Conservation (phyloP, 805 yeast species). For the Wickerhamiella vanderwaltii region DNA sequence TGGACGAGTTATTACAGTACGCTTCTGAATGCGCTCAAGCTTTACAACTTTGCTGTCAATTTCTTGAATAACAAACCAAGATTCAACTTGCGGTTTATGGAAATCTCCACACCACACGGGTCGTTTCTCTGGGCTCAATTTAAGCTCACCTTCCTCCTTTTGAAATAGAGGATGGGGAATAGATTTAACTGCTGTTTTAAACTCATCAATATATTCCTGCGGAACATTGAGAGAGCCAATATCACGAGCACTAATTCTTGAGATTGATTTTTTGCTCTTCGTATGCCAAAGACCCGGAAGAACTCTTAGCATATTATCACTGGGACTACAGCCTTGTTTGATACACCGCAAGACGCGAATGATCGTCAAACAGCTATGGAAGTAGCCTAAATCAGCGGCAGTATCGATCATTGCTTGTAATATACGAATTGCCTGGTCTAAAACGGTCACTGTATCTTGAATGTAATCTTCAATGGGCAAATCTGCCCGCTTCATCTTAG, state of each 20-base stretch:
- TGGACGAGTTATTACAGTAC: slow-evolving; percentile 17
- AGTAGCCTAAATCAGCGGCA: slow-evolving; percentile 69
- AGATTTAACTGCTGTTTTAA: slow-evolving; percentile 40
- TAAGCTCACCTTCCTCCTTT: slow-evolving; percentile 12
- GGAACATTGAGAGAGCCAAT: slow-evolving; percentile 34
- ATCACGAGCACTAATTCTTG: slow-evolving; percentile 27
- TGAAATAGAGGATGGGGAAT: slow-evolving; percentile 47
- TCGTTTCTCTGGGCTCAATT: slow-evolving; percentile 29
- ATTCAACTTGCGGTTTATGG: slow-evolving; percentile 83
- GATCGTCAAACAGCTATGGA: slow-evolving; percentile 47
- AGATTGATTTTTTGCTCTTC: slow-evolving; percentile 14
- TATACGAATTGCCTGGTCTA: slow-evolving; percentile 90
- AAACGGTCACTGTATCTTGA: slow-evolving; percentile 84
- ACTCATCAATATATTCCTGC: slow-evolving; percentile 35
- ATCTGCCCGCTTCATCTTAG: slow-evolving; percentile 56
- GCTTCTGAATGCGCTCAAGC: slow-evolving; percentile 68
- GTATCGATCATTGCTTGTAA: slow-evolving; percentile 87
- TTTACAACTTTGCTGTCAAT: slow-evolving; percentile 43
- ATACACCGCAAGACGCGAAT: slow-evolving; percentile 69
- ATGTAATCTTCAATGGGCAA: slow-evolving; percentile 90
- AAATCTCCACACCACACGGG: slow-evolving; percentile 65
- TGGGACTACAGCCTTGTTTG: slow-evolving; percentile 46
- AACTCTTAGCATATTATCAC: slow-evolving; percentile 16
- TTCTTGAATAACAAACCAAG: slow-evolving; percentile 71
- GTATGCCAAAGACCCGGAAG: slow-evolving; percentile 17